These are phyloP conservation scores for Clitocybe nebularis DNA, from an alignment of 1,284 basidiomycete genomes.

Conservation along the genomic window DNA sequence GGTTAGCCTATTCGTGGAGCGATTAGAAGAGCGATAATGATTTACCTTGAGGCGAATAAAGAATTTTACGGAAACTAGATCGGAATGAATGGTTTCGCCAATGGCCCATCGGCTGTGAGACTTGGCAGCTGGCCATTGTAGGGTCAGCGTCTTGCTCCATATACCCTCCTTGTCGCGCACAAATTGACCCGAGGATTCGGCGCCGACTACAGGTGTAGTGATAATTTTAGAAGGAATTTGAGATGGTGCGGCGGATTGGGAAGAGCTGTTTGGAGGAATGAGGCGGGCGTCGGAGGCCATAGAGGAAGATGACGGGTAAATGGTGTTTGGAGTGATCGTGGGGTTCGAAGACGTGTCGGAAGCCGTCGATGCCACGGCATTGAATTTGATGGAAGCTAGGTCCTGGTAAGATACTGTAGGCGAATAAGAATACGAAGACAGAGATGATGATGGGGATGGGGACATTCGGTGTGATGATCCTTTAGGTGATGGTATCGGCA, in stretches of 20 bases:
- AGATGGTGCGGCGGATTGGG: constrained; percentile 18
- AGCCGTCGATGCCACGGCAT: constrained; percentile 23
- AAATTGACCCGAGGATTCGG: constrained; percentile 56
- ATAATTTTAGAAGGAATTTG: constrained; percentile 39
- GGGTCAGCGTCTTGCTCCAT: constrained; percentile 59
- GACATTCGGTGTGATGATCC: constrained; percentile 12
- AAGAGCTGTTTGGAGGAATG: constrained; percentile 7
- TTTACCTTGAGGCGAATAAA: constrained; percentile 65
- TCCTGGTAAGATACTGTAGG: constrained; percentile 27
- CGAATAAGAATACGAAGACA: constrained; percentile 16
- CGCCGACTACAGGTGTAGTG: constrained; percentile 49
- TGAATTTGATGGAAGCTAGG: constrained; percentile 12
- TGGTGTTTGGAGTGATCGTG: constrained; percentile 33
- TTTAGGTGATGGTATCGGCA: constrained; percentile 23
- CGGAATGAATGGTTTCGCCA: constrained; percentile 68
- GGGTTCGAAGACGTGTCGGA: constrained; percentile 38
- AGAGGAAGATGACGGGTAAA: constrained; percentile 28
- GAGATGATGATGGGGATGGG: constrained; percentile 16
- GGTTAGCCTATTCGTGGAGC: constrained; percentile 18
- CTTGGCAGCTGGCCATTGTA: constrained; percentile 70
- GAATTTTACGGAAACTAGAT: constrained; percentile 64
- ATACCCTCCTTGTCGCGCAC: constrained; percentile 48
- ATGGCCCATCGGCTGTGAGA: constrained; percentile 70
- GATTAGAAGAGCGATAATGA: no score
- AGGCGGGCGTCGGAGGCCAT: constrained; percentile 24